Evolutionary conservation across 2,329 filamentous ascomycete species (phyloP).

Genomic region (Talaromyces sp.): DNA sequence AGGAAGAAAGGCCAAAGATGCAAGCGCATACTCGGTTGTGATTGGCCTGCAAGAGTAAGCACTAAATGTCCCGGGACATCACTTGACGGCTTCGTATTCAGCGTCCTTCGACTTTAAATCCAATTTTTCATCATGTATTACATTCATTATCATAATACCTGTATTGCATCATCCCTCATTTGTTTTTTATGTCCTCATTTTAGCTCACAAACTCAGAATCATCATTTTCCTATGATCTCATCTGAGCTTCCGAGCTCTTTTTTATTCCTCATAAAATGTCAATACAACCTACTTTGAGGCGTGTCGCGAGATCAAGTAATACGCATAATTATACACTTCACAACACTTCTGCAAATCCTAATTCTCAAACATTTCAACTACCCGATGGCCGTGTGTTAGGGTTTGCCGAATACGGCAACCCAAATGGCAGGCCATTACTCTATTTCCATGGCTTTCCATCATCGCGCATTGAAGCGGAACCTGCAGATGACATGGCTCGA

Average conservation of each 20-base stretch:
- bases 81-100: neutral
- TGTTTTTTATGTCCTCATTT: neutral
- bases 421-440: constrained; percentile 34
- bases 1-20: no score
- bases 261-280: neutral
- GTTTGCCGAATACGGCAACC: constrained; percentile 45
- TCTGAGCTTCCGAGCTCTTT: neutral
- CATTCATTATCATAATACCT: neutral
- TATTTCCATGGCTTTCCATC: constrained; percentile 46
- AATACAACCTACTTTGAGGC: constrained; percentile 1
- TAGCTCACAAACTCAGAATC: neutral
- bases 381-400: constrained; percentile 40
- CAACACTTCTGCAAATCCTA: neutral
- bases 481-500: constrained; percentile 33
- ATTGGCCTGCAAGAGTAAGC: neutral
- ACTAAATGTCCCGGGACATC: neutral
- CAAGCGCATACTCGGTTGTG: neutral
- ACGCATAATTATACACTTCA: neutral
- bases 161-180: neutral
- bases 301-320: neutral
- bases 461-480: constrained; percentile 42
- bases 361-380: constrained; percentile 24
- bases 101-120: neutral
- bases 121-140: neutral
- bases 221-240: no score